Percentiles rank a stretch among this genome's conserved stretches.
Evolutionary conservation across 2,329 filamentous ascomycete genomes (phyloP).

Genomic region (Fusarium bactridioides): DNA sequence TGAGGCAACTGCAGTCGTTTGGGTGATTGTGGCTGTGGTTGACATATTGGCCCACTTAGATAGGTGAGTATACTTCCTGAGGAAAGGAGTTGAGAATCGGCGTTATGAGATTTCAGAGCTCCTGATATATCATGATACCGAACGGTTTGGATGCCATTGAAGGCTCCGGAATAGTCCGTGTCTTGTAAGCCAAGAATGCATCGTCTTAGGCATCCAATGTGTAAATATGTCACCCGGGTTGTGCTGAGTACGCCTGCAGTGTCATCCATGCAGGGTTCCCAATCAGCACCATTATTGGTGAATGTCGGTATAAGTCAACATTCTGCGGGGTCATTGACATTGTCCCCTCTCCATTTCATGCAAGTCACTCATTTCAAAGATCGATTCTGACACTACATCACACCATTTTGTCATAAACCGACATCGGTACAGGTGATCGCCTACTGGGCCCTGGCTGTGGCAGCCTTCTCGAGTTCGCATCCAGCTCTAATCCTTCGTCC

Average conservation of each 20-base stretch:
- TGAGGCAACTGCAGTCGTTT: not conserved
- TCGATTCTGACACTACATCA: not conserved
- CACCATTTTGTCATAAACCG: not conserved
- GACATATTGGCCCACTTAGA: not conserved
- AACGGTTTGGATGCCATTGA: not conserved
- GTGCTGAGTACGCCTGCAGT: not conserved
- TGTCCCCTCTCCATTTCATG: not conserved
- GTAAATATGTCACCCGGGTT: not conserved
- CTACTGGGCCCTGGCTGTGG: not conserved
- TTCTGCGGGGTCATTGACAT: not conserved
- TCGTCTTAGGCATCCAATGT: not conserved
- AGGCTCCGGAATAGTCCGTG: not conserved
- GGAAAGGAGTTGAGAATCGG: not conserved
- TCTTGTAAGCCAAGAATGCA: not conserved
- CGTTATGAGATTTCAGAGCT: not conserved
- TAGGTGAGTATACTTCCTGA: not conserved
- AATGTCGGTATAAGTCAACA: not conserved
- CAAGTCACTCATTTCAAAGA: not conserved
- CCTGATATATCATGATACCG: not conserved
- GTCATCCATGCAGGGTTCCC: not conserved
- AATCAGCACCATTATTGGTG: not conserved
- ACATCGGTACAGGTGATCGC: not conserved
- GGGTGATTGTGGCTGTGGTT: not conserved
- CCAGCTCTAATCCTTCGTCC: not conserved
- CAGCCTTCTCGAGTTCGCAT: not conserved